Percentiles rank a stretch among this genome's conserved stretches.
Evolutionary conservation across 805 yeast species (phyloP).

Genomic region (Barnettozyma siamensis): DNA sequence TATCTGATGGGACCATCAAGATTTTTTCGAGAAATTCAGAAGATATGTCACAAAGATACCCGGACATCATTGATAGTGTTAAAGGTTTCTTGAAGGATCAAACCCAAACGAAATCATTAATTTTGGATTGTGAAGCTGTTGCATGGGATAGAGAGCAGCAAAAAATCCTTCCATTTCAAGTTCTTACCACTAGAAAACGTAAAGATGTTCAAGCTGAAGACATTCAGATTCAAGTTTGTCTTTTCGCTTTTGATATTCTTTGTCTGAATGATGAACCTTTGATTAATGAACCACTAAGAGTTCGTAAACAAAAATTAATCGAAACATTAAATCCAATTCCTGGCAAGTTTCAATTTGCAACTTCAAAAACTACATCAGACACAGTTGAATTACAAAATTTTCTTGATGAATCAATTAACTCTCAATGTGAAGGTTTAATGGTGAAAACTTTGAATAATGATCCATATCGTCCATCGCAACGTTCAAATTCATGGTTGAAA

Average conservation of each 20-base stretch:
- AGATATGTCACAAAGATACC: slow-evolving; percentile 94
- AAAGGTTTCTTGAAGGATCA: slow-evolving; percentile 45
- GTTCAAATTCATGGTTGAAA: slow-evolving; percentile 94
- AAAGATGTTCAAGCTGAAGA: slow-evolving; percentile 86
- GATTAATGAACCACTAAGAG: slow-evolving; percentile 59
- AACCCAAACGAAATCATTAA: slow-evolving; percentile 46
- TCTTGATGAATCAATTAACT: slow-evolving; percentile 83
- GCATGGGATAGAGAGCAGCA: slow-evolving; percentile 83
- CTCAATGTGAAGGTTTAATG: slow-evolving; percentile 94
- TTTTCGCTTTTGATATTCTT: slow-evolving; percentile 86
- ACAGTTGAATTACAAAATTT: slow-evolving; percentile 73
- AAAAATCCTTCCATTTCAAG: slow-evolving; percentile 92
- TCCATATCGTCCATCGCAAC: slow-evolving; percentile 92
- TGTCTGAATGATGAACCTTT: slow-evolving; percentile 69
- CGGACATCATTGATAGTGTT: slow-evolving; percentile 73
- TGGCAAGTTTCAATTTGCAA: slow-evolving; percentile 82
- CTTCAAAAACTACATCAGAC: slow-evolving; percentile 61
- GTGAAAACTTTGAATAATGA: slow-evolving; percentile 78
- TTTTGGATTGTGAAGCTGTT: slow-evolving; percentile 94
- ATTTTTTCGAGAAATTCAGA: slow-evolving; percentile 94
- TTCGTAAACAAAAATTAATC: slow-evolving; percentile 59
- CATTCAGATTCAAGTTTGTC: slow-evolving; percentile 84
- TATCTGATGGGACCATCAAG: slow-evolving; percentile 57
- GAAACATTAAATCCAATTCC: slow-evolving; percentile 53
- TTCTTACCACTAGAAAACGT: slow-evolving; percentile 86